Evolutionary conservation across 371 early-diverging fungal genomes (phyloP).

Genomic region (Amoeboaphelidium protococcarum): DNA sequence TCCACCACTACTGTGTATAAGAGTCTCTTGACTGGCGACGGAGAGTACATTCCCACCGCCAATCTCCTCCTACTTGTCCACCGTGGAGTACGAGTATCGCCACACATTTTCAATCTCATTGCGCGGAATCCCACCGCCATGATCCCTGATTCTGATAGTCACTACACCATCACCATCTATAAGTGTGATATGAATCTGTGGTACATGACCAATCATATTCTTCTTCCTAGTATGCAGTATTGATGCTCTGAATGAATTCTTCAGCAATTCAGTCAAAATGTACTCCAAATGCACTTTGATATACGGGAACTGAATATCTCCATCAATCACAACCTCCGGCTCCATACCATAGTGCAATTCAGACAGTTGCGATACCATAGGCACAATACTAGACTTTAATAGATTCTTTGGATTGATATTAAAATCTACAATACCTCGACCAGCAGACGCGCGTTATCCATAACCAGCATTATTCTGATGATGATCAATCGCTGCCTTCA

Average conservation of each 20-base stretch:
- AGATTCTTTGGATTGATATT: conserved; percentile 32
- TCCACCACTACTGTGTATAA: conserved; percentile 62
- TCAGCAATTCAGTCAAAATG: conserved; percentile 67
- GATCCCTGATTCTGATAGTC: conserved; percentile 64
- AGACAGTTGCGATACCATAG: conserved; percentile 56
- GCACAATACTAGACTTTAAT: conserved; percentile 31
- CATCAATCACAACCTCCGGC: conserved; percentile 45
- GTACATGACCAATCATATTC: too few species aligned
- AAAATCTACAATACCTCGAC: too few species aligned
- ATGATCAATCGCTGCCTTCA: too few species aligned
- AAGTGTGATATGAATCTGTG: conserved; percentile 64
- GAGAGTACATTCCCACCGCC: conserved; percentile 14
- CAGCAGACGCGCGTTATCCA: too few species aligned
- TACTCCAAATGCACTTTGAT: conserved; percentile 85
- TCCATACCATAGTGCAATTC: conserved; percentile 67
- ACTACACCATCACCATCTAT: conserved; percentile 45
- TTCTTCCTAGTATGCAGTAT: conserved; percentile 34
- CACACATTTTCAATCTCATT: conserved; percentile 49
- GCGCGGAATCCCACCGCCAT: conserved; percentile 67
- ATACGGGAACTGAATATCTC: conserved; percentile 50
- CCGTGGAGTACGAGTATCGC: conserved; percentile 80
- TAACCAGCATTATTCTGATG: too few species aligned
- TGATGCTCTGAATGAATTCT: conserved; percentile 75
- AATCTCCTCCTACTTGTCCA: conserved; percentile 28
- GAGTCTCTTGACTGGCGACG: conserved; percentile 23